phyloP scores from a whole-genome alignment of 345 rosid genomes.

The Citrus maxima region DNA sequence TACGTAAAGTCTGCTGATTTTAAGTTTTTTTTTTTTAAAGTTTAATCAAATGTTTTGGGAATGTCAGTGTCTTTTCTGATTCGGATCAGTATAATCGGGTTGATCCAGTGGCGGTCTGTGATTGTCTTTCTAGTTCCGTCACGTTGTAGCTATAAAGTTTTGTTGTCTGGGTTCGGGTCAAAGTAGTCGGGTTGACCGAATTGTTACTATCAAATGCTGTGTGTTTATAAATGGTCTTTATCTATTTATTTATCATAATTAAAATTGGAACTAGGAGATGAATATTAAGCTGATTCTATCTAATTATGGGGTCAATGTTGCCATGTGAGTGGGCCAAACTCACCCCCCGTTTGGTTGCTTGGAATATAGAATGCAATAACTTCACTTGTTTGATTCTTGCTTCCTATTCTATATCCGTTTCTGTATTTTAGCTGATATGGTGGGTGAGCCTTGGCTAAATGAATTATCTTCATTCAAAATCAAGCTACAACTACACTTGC shows the following conservation, averaged over 20 bases:
- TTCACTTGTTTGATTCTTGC: not conserved
- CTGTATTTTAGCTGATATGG: not conserved
- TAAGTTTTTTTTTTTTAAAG: not conserved
- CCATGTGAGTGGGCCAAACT: not conserved
- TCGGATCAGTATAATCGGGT: not conserved
- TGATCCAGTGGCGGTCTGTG: not conserved
- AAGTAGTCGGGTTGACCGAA: not conserved
- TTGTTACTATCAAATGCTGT: not conserved
- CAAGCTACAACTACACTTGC: not conserved
- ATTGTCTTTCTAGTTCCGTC: not conserved
- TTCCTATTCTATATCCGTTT: not conserved
- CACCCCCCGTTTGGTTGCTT: not conserved
- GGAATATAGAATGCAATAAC: not conserved
- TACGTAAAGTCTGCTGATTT: not conserved
- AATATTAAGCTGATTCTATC: not conserved
- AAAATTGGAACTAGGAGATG: not conserved
- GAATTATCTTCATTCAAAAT: not conserved
- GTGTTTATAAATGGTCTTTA: not conserved
- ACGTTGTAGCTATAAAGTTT: not conserved
- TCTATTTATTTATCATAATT: not conserved
- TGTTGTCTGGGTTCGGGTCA: not conserved
- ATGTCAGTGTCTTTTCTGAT: not conserved
- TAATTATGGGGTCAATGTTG: not conserved
- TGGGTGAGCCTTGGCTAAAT: not conserved
- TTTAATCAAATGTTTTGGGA: not conserved